Evolutionary conservation across 1,139 yeast genomes (phyloP).

Genomic region (Wickerhamiella infanticola): DNA sequence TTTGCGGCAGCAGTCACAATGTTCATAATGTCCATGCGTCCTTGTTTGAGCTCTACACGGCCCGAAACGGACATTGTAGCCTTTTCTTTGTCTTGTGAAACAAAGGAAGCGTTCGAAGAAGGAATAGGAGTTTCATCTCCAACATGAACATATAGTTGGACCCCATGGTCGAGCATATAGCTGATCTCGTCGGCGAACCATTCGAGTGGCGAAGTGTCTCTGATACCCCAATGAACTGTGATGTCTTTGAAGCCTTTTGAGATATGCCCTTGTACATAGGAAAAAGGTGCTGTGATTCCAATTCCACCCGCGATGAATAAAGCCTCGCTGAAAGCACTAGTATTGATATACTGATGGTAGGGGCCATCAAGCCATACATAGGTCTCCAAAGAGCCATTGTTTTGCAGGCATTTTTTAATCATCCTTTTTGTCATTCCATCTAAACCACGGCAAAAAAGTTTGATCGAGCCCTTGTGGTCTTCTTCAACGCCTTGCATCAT

Average conservation of each 20-base stretch:
- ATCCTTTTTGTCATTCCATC: slow-evolving; percentile 19
- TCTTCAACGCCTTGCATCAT: slow-evolving; percentile 20
- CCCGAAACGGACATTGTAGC: not conserved
- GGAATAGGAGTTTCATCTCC: not conserved
- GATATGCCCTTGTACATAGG: slow-evolving; percentile 16
- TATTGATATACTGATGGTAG: slow-evolving; percentile 35
- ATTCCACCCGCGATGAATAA: slow-evolving; percentile 48
- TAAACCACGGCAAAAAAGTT: slow-evolving; percentile 23
- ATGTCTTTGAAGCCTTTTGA: slow-evolving; percentile 20
- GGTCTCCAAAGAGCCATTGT: slow-evolving; percentile 10
- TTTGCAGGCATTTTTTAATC: slow-evolving; percentile 3
- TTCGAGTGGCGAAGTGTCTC: slow-evolving; percentile 30
- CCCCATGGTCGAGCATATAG: slow-evolving; percentile 19
- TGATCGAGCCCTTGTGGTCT: slow-evolving; percentile 17
- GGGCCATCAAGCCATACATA: slow-evolving; percentile 41
- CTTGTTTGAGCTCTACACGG: too few species aligned
- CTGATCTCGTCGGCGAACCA: slow-evolving; percentile 40
- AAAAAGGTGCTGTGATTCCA: slow-evolving; percentile 41
- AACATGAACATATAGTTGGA: slow-evolving; percentile 29
- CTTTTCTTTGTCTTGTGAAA: not conserved
- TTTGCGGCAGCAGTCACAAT: slow-evolving; percentile 27
- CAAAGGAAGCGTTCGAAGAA: not conserved
- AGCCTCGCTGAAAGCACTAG: slow-evolving; percentile 34
- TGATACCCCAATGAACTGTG: slow-evolving; percentile 37
- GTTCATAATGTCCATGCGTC: slow-evolving; percentile 16